phyloP scores from a whole-genome alignment of 2,329 filamentous ascomycete genomes.

The Aspergillus sp. region DNA sequence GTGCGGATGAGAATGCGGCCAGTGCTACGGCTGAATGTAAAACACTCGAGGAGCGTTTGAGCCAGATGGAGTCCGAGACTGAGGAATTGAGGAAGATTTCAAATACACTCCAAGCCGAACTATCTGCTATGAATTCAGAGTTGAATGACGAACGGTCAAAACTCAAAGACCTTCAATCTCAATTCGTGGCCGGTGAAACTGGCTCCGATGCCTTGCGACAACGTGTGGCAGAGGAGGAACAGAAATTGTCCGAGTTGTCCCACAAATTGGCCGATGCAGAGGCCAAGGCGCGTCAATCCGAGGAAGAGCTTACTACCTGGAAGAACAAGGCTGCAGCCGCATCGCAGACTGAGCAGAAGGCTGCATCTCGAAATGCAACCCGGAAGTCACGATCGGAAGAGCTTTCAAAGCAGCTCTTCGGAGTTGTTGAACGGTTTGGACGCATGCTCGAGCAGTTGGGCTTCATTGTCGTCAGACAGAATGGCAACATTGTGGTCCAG shows the following conservation, averaged over 20 bases:
- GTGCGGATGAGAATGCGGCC: conserved; percentile 53
- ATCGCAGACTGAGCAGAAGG: conserved; percentile 25
- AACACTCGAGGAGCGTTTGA: conserved; percentile 49
- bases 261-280: conserved; percentile 68
- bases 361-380: conserved; percentile 55
- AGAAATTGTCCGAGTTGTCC: conserved; percentile 58
- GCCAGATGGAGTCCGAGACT: conserved; percentile 53
- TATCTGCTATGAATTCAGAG: conserved; percentile 43
- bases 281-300: conserved; percentile 66
- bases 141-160: conserved; percentile 63
- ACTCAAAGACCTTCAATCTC: conserved; percentile 59
- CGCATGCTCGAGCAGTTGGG: conserved; percentile 80
- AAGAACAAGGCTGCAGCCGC: conserved; percentile 50
- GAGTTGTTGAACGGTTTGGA: conserved; percentile 75
- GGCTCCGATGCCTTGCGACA: conserved; percentile 73
- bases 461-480: conserved; percentile 70
- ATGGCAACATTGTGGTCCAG: conserved; percentile 66
- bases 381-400: conserved; percentile 72
- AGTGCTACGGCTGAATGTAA: conserved; percentile 60
- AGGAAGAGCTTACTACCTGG: conserved; percentile 65
- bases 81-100: conserved; percentile 48
- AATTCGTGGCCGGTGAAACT: conserved; percentile 74
- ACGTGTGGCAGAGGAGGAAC: conserved; percentile 68
- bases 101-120: conserved; percentile 46
- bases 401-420: conserved; percentile 73